Conservation (phyloP, 225 moss, liverwort and hornwort genomes). For the Neckera pumila region DNA sequence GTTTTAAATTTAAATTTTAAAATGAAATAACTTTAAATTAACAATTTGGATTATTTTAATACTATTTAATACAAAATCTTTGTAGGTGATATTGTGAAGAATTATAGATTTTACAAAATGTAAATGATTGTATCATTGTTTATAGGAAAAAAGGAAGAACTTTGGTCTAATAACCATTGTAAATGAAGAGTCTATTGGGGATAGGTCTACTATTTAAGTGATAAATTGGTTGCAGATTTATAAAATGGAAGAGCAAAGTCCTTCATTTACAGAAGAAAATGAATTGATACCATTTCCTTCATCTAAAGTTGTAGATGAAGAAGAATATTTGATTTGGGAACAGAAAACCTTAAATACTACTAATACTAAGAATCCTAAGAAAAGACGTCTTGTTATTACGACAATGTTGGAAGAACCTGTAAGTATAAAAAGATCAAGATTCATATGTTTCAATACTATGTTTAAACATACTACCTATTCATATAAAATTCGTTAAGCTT, state of each 20-base stretch:
- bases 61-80: background rate
- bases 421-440: background rate
- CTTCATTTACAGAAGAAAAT: background rate
- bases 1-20: background rate
- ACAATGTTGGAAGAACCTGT: slow-evolving; percentile 8
- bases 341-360: background rate
- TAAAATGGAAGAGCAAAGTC: background rate
- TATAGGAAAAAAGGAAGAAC: background rate
- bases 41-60: too few species aligned
- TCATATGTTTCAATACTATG: too few species aligned
- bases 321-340: background rate
- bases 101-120: background rate
- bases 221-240: background rate
- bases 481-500: background rate
- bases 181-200: rapidly evolving
- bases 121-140: background rate
- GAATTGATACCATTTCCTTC: background rate
- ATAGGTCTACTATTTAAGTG: rapidly evolving
- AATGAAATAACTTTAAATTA: background rate
- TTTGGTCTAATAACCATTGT: rapidly evolving
- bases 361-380: background rate
- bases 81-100: too few species aligned
- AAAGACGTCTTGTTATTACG: slow-evolving; percentile 19
- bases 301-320: background rate
- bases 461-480: background rate